Percentiles rank a stretch among this genome's conserved stretches.
These are phyloP conservation scores for Hemisphaericaspora xylanilytica DNA, from an alignment of 1,139 yeast genomes.

Conservation along the genomic window DNA sequence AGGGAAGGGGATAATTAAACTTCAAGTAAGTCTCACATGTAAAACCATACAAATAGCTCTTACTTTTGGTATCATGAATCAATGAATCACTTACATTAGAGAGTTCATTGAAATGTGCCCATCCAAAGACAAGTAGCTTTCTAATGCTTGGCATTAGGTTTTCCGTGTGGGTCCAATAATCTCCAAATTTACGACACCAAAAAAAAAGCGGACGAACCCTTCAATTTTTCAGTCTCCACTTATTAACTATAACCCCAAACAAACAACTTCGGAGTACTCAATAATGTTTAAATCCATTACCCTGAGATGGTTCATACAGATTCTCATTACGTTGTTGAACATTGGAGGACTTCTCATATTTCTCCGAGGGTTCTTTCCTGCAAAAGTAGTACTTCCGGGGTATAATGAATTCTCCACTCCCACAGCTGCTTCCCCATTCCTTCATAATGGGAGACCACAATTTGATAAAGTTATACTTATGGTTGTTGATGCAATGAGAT, in stretches of 20 bases:
- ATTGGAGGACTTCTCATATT: slow-evolving; percentile 58
- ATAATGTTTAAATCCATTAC: slow-evolving; percentile 13
- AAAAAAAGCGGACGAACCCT: no score
- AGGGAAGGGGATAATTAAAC: no score
- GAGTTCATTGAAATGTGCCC: no score
- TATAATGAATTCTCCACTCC: slow-evolving; percentile 28
- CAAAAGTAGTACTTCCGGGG: slow-evolving; percentile 71
- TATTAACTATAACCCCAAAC: neutral
- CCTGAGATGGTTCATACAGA: slow-evolving; percentile 14
- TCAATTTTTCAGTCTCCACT: no score
- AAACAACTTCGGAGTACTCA: neutral
- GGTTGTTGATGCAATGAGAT: slow-evolving; percentile 90
- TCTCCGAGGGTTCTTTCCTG: slow-evolving; percentile 85
- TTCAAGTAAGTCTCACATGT: no score
- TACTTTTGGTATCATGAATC: no score
- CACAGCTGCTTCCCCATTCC: slow-evolving; percentile 17
- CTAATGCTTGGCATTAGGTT: no score
- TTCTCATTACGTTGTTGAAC: slow-evolving; percentile 20
- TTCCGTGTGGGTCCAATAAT: no score
- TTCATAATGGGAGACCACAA: slow-evolving; percentile 33
- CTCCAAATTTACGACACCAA: neutral
- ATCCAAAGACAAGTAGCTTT: no score
- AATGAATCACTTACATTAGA: no score
- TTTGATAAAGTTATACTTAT: slow-evolving; percentile 72
- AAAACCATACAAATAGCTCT: no score